Base-by-base conservation (phyloP, 352 stramenopile genomes). In the Globisporangium yorkense region DNA sequence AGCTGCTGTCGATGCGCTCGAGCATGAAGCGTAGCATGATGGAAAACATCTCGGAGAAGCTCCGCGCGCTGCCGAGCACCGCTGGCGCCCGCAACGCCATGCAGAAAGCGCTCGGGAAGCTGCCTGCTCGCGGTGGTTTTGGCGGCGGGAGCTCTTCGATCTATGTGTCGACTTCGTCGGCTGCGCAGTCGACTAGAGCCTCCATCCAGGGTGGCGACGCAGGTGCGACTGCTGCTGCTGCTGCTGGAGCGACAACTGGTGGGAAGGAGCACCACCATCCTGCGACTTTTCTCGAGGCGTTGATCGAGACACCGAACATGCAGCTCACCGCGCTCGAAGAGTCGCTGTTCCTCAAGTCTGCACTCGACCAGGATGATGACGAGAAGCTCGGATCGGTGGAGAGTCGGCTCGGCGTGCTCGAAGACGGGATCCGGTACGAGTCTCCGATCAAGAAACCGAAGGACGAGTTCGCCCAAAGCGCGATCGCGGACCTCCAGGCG, bases 381-480 rank as follows among this genome's bases (percentile, higher is more conserved):
- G 56, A 56, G 12, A 15, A 18, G 2, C 45, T 24, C 3, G 49
- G 45, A 4, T 53, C 60, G 0, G 15, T 57, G 0, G 37, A 46
- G 3, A 62, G 50, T 20, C 27, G 41, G 0, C 59, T 83, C 0
- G 64, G 64, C 45, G 65, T 66, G 2, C 55, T 86, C 41, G 70
- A 83, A 29, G 71, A 85, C 52, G 75, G 72, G 3, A 72, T 85
- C 52, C 75, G 75, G n/a, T 86, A 86, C 49, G 75, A 83, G 56
- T 56, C 72, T 5, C 73, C 73, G 3, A 65, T 65, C 39, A 81
- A 79, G 35, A 73, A 70, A 9, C 61, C 54, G 24, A 64, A 70
- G 39, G 56, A 70, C 57, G 54, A 67, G 15, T 21, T 54, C 39
- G 44, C 46, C 31, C 33, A 54, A 15, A 48, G 40, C 12, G 48